Conservation (phyloP, 495 filamentous ascomycete genomes). For the Terfezia boudieri region DNA sequence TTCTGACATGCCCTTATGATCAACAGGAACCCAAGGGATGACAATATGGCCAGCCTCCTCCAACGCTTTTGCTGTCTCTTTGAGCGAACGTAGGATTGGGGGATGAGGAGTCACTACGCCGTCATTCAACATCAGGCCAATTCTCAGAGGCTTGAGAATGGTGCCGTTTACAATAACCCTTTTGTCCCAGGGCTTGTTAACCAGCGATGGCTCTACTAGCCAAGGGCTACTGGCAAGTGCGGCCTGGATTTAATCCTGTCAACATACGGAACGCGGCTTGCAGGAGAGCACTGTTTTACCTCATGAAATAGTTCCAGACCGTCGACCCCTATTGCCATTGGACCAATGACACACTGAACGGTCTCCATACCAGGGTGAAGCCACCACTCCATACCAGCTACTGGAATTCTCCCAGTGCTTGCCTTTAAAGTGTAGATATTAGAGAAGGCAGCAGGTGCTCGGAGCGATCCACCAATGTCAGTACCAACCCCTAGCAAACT, state of each 20-base stretch:
- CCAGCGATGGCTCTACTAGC: constrained; percentile 25
- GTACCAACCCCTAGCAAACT: constrained; percentile 43
- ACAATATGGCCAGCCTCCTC: constrained; percentile 24
- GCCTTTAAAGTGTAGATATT: constrained; percentile 46
- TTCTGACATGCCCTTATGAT: constrained; percentile 31
- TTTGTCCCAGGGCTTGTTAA: constrained; percentile 24
- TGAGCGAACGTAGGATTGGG: constrained; percentile 26
- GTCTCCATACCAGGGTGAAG: constrained; percentile 5
- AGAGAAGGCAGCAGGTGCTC: constrained; percentile 39
- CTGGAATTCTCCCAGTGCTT: constrained; percentile 34
- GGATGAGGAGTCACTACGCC: constrained; percentile 34
- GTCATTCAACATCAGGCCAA: constrained; percentile 33
- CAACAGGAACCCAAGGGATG: constrained; percentile 30
- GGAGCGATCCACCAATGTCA: constrained; percentile 47
- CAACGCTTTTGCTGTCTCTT: constrained; percentile 24
- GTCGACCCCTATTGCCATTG: constrained; percentile 24
- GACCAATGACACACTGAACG: constrained; percentile 23
- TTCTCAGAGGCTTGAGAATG: constrained; percentile 20
- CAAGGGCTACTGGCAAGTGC: constrained; percentile 13
- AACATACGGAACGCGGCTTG: too few relatives aligned
- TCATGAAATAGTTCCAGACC: constrained; percentile 25
- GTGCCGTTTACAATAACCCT: constrained; percentile 13
- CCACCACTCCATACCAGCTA: constrained; percentile 20
- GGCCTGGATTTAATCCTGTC: background rate
- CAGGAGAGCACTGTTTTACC: background rate